These are phyloP conservation scores for Lepiota brunneoincarnata DNA, from an alignment of 768 basidiomycete species.

Conservation along the genomic window DNA sequence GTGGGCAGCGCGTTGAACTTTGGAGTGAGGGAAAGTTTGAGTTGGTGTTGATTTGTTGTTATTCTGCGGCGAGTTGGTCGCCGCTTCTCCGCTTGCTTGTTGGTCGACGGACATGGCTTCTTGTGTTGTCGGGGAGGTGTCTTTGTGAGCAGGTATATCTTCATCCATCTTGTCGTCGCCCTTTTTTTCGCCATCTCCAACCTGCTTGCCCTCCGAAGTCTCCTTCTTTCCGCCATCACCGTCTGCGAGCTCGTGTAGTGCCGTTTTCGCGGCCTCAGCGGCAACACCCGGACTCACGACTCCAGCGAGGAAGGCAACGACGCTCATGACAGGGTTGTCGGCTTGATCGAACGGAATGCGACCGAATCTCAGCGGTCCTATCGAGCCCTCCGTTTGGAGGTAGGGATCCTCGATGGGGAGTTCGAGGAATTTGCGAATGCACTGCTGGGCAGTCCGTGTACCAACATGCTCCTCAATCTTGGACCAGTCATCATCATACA, in stretches of 20 bases:
- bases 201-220: slow-evolving; percentile 24
- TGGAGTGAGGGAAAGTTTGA: slow-evolving; percentile 60
- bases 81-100: no score
- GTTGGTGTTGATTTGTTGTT: slow-evolving; percentile 26
- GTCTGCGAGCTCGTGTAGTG: slow-evolving; percentile 77
- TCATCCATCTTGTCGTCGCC: slow-evolving; percentile 50
- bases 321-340: slow-evolving; percentile 98
- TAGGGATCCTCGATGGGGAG: slow-evolving; percentile 97
- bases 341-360: slow-evolving; percentile 89
- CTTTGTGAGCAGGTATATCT: slow-evolving; percentile 26
- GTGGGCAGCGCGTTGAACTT: slow-evolving; percentile 77
- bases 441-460: slow-evolving; percentile 89
- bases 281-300: slow-evolving; percentile 90
- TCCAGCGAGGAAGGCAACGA: slow-evolving; percentile 94
- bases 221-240: slow-evolving; percentile 40
- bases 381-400: slow-evolving; percentile 69
- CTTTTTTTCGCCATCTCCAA: slow-evolving; percentile 28
- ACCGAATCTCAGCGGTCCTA: slow-evolving; percentile 73
- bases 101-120: slow-evolving; percentile 33
- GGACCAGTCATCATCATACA: slow-evolving; percentile 98
- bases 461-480: slow-evolving; percentile 91
- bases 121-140: slow-evolving; percentile 14
- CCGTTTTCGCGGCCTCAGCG: slow-evolving; percentile 90
- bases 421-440: slow-evolving; percentile 92
- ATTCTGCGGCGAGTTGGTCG: no score